Base-by-base conservation (phyloP, 192 early-diverging fungal genomes). In the Funneliformis geosporum region DNA sequence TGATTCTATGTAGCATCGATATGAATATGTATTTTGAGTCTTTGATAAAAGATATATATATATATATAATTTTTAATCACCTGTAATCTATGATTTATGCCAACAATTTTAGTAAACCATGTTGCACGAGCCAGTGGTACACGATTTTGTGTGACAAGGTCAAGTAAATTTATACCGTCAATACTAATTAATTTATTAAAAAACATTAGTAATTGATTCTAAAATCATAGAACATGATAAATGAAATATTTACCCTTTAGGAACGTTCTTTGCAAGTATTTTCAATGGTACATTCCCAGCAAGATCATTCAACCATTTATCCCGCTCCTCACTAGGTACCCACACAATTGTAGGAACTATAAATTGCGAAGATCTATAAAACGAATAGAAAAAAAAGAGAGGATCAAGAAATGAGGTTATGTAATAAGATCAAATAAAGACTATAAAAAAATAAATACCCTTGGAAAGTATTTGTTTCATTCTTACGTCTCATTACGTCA, bases 81-180 rank as follows among this genome's bases (percentile, higher is more conserved):
- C 21, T 81, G 80, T 87, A 93, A 90, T 80, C 25, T 69, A 42
- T 91, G 91, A 33, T 88, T 88, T 33, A 91, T 79, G 8, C 91
- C 92, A 12, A 90, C 86, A 33, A 93, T 85, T 55, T 92, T 89
- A 33, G 93, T 91, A 46, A 88, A 91, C 93, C 93, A 94, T 9
- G 91, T 79, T 0, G 93, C 91, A 14, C 92, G 84, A 27, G 86
- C 79, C 60, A 91, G 79, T 0, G 93, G 90, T 16, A 94, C 91
- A 40, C 82, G 81, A 46, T 88, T 82, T 59, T 79, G 68, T 8
- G 86, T 81, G 73, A 93, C 78, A 16, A 84, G 64, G 18, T 93
- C 92, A 8, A 93, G 68, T 60, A 94, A 78, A 23, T 88, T 85
- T 21, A 90, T 90, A 11, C 89, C 88, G 21, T 92, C 91, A 70